Conservation (phyloP, 805 yeast species). For the Kurtzmaniella cleridarum region DNA sequence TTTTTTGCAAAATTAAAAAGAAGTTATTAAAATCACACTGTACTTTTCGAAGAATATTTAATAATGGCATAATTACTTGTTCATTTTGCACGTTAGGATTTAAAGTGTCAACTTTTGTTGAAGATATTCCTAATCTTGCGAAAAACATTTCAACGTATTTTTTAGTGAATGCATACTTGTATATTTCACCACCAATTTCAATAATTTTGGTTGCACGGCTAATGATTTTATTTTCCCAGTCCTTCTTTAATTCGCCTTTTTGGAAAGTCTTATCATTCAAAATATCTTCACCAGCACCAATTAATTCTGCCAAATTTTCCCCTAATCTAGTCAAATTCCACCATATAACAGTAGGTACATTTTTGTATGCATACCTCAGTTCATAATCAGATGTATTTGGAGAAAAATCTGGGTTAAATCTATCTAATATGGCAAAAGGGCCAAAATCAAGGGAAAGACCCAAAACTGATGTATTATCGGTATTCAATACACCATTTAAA, state of each 20-base stretch:
- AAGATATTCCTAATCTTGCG: slow-evolving; percentile 61
- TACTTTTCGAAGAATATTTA: slow-evolving; percentile 54
- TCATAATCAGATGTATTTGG: slow-evolving; percentile 85
- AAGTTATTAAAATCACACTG: slow-evolving; percentile 77
- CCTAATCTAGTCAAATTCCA: slow-evolving; percentile 87
- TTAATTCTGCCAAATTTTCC: slow-evolving; percentile 73
- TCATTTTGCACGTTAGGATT: slow-evolving; percentile 36
- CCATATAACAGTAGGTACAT: slow-evolving; percentile 84
- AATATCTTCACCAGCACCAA: slow-evolving; percentile 63
- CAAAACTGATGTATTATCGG: slow-evolving; percentile 87
- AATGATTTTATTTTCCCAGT: slow-evolving; percentile 46
- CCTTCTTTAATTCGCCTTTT: slow-evolving; percentile 39
- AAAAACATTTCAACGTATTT: slow-evolving; percentile 55
- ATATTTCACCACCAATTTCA: slow-evolving; percentile 58
- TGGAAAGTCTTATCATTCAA: slow-evolving; percentile 39
- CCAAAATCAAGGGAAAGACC: slow-evolving; percentile 93
- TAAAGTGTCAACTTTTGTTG: slow-evolving; percentile 24
- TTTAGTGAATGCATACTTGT: slow-evolving; percentile 54
- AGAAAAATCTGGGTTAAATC: slow-evolving; percentile 73
- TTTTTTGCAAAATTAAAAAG: slow-evolving; percentile 57
- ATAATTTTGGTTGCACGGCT: slow-evolving; percentile 63
- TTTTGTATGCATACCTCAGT: slow-evolving; percentile 70
- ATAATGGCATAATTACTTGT: slow-evolving; percentile 50
- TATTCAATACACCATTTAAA: slow-evolving; percentile 88
- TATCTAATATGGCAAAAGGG: slow-evolving; percentile 88